Conservation (phyloP, 2,329 filamentous ascomycete species). For the Hypoxylon sp. region DNA sequence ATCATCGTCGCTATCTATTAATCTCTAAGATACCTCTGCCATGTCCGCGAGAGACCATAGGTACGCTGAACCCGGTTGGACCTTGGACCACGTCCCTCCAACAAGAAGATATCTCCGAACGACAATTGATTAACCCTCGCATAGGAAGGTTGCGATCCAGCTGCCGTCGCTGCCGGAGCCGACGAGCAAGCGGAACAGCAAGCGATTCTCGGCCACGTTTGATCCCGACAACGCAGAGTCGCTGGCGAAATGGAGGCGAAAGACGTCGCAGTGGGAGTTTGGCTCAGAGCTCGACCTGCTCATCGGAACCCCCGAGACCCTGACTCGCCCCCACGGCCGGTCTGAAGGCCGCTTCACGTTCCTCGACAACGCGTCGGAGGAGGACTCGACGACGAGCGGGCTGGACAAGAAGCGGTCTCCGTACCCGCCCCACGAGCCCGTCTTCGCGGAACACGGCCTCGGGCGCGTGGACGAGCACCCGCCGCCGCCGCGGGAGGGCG, state of each 20-base stretch:
- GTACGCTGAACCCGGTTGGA: neutral
- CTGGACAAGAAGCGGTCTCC: neutral
- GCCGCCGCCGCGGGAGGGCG: neutral
- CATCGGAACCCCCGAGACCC: neutral
- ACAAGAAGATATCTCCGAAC: neutral
- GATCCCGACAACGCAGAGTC: conserved; percentile 5
- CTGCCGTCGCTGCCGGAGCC: conserved; percentile 1
- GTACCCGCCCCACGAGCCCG: conserved; percentile 1
- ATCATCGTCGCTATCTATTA: neutral
- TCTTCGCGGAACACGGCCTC: conserved; percentile 1
- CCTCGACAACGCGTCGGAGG: conserved; percentile 1
- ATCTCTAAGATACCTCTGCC: neutral
- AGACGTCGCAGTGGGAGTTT: conserved; percentile 1
- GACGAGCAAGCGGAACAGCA: conserved; percentile 1
- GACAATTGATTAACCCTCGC: conserved; percentile 1
- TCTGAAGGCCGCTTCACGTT: conserved; percentile 5
- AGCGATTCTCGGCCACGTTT: conserved; percentile 4
- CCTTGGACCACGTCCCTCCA: neutral
- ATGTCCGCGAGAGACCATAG: neutral
- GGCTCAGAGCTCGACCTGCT: conserved; percentile 6
- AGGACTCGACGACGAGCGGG: neutral
- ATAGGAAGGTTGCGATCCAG: neutral
- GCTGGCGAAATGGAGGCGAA: neutral
- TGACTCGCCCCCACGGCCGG: neutral
- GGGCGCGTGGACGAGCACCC: neutral